Conservation (phyloP, 169 alveolate species). For the Pseudocohnilembus persalinus region DNA sequence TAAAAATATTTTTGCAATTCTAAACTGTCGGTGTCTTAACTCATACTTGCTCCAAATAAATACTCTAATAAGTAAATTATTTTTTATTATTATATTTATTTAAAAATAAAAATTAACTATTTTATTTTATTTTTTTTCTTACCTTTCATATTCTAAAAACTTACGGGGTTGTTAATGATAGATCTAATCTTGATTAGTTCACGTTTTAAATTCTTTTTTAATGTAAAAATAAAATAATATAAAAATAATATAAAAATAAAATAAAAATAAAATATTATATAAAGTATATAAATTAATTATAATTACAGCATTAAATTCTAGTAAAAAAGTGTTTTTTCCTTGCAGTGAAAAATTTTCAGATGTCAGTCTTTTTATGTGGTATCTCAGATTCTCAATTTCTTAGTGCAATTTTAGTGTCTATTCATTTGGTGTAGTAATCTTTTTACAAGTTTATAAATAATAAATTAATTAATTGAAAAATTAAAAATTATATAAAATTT, state of each 20-base stretch:
- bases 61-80: not conserved
- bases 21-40: not conserved
- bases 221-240: not conserved
- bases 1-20: conserved; percentile 11
- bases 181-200: conserved; percentile 39
- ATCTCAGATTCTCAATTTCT: conserved; percentile 38
- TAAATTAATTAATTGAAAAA: no score
- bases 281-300: not conserved
- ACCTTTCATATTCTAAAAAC: conserved; percentile 45
- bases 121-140: not conserved
- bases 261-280: not conserved
- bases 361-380: conserved; percentile 10
- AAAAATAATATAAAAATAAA: not conserved
- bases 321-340: conserved; percentile 10
- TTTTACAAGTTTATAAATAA: not conserved
- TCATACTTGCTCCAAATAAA: not conserved
- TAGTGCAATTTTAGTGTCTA: conserved; percentile 35
- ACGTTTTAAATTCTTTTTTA: conserved; percentile 24
- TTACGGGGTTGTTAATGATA: conserved; percentile 29
- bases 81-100: not conserved
- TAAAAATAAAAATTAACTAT: no score
- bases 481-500: not conserved
- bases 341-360: conserved; percentile 23
- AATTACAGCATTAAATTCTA: conserved; percentile 28
- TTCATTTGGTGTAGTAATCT: conserved; percentile 41